phyloP scores from a whole-genome alignment of 805 yeast genomes.

The Sungouiozyma ichnusensis region DNA sequence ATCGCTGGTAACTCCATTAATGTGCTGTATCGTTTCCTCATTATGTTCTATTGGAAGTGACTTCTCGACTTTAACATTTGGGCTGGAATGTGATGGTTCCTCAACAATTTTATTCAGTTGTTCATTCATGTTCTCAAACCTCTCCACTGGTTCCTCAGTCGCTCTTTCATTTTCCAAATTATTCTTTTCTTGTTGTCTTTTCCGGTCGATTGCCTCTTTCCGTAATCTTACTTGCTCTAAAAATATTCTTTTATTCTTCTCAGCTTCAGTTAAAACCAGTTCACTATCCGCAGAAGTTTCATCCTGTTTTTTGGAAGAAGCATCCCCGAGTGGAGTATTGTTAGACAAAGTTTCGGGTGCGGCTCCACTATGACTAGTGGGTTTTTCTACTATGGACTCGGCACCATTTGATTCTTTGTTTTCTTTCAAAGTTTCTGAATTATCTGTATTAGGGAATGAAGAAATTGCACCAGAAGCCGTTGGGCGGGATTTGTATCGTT shows the following conservation, averaged over 20 bases:
- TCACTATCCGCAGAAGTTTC: constrained; percentile 1
- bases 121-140: too few species aligned
- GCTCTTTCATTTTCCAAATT: constrained; percentile 5
- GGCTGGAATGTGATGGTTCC: neutral
- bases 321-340: neutral
- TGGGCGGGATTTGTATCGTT: constrained; percentile 1
- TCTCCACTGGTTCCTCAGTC: constrained; percentile 1
- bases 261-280: constrained; percentile 16
- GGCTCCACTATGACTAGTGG: neutral
- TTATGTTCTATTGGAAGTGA: constrained; percentile 2
- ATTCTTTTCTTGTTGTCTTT: constrained; percentile 11
- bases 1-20: constrained; percentile 1
- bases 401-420: neutral
- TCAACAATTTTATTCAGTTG: too few species aligned
- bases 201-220: constrained; percentile 23
- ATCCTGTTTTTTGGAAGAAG: constrained; percentile 1
- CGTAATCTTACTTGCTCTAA: constrained; percentile 26
- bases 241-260: constrained; percentile 22
- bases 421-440: neutral
- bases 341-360: constrained; percentile 2
- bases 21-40: too few species aligned
- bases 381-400: neutral
- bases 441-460: neutral
- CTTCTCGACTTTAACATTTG: too few species aligned
- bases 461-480: neutral